phyloP scores from a whole-genome alignment of 371 early-diverging fungal genomes.

The Gilbertella persicaria region DNA sequence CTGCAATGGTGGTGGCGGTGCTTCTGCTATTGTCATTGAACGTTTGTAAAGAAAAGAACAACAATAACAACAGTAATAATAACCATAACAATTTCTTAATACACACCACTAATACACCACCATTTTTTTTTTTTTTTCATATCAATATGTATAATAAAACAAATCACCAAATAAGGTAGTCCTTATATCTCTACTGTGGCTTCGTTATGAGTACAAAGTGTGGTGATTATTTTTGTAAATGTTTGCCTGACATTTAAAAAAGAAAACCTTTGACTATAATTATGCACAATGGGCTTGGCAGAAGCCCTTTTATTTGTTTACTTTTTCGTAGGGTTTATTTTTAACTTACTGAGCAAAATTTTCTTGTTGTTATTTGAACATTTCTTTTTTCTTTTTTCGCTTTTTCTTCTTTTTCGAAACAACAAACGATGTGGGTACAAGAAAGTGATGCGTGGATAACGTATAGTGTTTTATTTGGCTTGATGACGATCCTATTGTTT shows the following conservation, averaged over 20 bases:
- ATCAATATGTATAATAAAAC: no score
- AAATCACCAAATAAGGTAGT: no score
- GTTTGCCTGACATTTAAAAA: no score
- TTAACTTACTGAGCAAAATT: not conserved
- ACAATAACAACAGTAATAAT: no score
- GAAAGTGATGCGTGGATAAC: constrained; percentile 7
- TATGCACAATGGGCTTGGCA: constrained; percentile 8
- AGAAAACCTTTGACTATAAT: not conserved
- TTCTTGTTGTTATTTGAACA: no score
- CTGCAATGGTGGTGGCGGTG: constrained; percentile 97
- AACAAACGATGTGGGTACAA: constrained; percentile 11
- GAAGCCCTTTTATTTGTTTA: constrained; percentile 3
- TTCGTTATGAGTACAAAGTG: no score
- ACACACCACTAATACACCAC: no score
- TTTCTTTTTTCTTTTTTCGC: not conserved
- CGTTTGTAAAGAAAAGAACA: constrained; percentile 48
- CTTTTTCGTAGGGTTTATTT: not conserved
- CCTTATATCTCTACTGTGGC: no score
- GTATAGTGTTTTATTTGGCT: constrained; percentile 7
- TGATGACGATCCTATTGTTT: not conserved
- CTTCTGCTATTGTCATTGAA: constrained; percentile 87
- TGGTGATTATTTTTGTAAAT: no score
- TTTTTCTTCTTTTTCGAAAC: not conserved
- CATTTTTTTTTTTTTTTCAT: not conserved
- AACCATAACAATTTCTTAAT: no score